These are phyloP conservation scores for Hypoxylon sp. DNA, from an alignment of 2,329 filamentous ascomycete genomes.

Conservation along the genomic window DNA sequence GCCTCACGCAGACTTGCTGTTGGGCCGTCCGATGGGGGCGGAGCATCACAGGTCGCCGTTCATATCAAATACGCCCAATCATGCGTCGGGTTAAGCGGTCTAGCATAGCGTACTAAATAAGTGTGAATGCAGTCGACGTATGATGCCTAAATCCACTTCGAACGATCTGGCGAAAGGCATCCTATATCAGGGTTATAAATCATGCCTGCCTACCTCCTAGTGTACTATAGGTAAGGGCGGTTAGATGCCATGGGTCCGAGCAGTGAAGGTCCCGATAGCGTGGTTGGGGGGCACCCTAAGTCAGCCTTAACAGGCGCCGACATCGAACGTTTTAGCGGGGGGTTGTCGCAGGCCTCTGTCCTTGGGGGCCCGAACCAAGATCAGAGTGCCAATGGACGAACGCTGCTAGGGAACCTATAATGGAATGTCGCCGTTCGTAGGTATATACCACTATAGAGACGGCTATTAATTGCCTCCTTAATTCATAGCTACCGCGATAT, in stretches of 20 bases:
- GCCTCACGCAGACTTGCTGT: neutral
- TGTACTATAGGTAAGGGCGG: neutral
- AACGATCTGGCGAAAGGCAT: neutral
- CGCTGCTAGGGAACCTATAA: slow-evolving; percentile 3
- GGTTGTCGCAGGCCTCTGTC: slow-evolving; percentile 13
- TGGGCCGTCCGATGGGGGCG: slow-evolving; percentile 2
- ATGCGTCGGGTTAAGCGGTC: slow-evolving; percentile 8
- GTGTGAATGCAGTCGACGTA: neutral
- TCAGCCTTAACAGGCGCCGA: neutral
- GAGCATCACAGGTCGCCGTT: slow-evolving; percentile 25
- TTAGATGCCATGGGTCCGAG: neutral
- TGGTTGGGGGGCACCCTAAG: slow-evolving; percentile 27
- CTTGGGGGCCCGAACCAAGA: slow-evolving; percentile 18
- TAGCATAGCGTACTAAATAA: neutral
- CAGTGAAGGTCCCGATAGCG: slow-evolving; percentile 30
- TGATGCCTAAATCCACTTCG: slow-evolving; percentile 1
- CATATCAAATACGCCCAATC: slow-evolving; percentile 4
- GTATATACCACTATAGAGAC: neutral
- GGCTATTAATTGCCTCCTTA: neutral
- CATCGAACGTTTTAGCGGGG: slow-evolving; percentile 4
- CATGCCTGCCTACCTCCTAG: neutral
- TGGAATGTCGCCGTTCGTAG: slow-evolving; percentile 9
- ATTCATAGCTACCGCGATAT: neutral
- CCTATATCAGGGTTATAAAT: slow-evolving; percentile 3
- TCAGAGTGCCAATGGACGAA: slow-evolving; percentile 18